phyloP scores from a whole-genome alignment of 164 flowering plant species.

The Magnolia changhungtana region DNA sequence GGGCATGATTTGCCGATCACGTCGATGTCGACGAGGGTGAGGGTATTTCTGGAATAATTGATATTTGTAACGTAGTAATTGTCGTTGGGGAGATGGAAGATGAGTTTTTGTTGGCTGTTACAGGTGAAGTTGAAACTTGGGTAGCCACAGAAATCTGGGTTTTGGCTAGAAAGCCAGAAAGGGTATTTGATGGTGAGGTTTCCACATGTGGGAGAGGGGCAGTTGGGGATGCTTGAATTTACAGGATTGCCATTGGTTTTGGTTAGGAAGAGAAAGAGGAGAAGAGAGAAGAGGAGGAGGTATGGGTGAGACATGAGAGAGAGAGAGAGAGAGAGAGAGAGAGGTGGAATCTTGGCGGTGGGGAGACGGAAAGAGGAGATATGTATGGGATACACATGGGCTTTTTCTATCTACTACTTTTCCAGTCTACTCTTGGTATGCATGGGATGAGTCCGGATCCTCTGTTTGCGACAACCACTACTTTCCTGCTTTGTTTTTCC shows the following conservation, averaged over 20 bases:
- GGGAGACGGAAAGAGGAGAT: not conserved
- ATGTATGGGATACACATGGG: not conserved
- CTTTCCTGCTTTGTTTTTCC: too few relatives aligned
- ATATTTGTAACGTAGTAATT: slow-evolving; percentile 4
- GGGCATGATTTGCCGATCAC: not conserved
- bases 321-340: not conserved
- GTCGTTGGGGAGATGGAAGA: not conserved
- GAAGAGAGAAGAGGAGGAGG: not conserved
- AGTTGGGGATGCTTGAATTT: not conserved
- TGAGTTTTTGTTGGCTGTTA: slow-evolving; percentile 1
- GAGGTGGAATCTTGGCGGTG: too few relatives aligned
- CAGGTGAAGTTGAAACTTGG: slow-evolving; percentile 12
- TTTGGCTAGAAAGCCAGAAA: not conserved
- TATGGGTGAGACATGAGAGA: not conserved
- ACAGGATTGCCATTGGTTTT: not conserved
- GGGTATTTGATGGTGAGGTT: slow-evolving; percentile 5
- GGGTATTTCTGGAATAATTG: not conserved
- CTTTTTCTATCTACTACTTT: too few relatives aligned
- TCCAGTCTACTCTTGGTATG: too few relatives aligned
- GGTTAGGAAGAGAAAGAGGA: not conserved
- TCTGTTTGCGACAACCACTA: too few relatives aligned
- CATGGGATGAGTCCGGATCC: too few relatives aligned
- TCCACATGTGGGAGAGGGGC: not conserved
- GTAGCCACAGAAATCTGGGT: slow-evolving; percentile 1
- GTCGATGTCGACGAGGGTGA: slow-evolving; percentile 4